Evolutionary conservation across 805 yeast species (phyloP).

Genomic region (Wickerhamiella azyma): DNA sequence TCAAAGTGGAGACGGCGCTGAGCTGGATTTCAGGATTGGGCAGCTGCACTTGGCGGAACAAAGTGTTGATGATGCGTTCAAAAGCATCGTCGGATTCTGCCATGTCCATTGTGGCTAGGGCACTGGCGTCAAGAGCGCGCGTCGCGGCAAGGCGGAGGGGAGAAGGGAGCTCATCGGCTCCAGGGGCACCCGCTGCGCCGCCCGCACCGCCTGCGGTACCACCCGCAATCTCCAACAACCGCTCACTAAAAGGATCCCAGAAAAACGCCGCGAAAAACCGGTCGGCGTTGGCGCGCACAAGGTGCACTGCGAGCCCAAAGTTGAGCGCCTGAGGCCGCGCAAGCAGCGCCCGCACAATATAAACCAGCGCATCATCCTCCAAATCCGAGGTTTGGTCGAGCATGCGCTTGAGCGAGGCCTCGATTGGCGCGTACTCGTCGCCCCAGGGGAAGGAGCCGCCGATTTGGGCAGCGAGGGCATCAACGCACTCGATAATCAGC

Average conservation of each 20-base stretch:
- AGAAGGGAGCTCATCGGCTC: not conserved
- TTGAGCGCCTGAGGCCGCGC: not conserved
- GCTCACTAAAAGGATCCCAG: constrained; percentile 37
- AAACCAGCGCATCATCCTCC: constrained; percentile 36
- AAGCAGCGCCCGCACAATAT: constrained; percentile 34
- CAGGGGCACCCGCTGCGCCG: no score
- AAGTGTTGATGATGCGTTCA: constrained; percentile 33
- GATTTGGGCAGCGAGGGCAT: constrained; percentile 10
- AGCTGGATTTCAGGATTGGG: constrained; percentile 59
- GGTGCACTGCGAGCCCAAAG: constrained; percentile 31
- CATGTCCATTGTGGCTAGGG: not conserved
- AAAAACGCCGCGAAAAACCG: constrained; percentile 30
- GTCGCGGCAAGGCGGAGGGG: not conserved
- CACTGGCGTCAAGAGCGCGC: not conserved
- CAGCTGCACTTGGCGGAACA: constrained; percentile 32
- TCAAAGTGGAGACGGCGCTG: constrained; percentile 46
- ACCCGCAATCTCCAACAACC: constrained; percentile 33
- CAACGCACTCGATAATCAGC: constrained; percentile 29
- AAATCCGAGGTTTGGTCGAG: constrained; percentile 48
- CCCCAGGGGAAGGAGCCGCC: not conserved
- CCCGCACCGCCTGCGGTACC: no score
- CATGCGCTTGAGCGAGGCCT: constrained; percentile 43
- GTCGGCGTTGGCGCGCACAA: constrained; percentile 38
- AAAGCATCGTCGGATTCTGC: not conserved
- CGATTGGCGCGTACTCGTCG: constrained; percentile 31